These are phyloP conservation scores for Gossypium aridum DNA, from an alignment of 441 rosid species.

Conservation along the genomic window DNA sequence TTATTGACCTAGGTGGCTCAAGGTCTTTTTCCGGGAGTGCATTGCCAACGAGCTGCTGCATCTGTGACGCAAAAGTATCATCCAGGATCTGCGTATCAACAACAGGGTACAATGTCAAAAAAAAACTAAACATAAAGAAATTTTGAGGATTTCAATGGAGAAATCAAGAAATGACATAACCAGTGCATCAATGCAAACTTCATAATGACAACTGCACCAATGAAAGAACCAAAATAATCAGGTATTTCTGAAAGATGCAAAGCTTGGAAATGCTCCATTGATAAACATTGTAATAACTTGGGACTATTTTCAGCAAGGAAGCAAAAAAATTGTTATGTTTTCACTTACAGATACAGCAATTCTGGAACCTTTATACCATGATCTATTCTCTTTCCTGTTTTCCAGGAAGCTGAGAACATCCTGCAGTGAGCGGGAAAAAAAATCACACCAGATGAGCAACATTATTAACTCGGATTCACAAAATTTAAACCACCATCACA, in stretches of 20 bases:
- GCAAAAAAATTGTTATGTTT: neutral
- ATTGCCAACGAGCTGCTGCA: constrained; percentile 61
- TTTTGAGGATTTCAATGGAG: neutral
- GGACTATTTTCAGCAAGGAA: neutral
- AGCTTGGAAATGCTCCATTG: neutral
- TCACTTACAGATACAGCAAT: constrained; percentile 70
- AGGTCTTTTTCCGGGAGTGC: constrained; percentile 55
- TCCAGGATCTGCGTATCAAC: constrained; percentile 46
- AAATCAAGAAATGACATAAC: neutral
- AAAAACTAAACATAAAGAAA: neutral
- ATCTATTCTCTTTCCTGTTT: constrained; percentile 92
- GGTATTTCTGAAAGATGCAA: neutral
- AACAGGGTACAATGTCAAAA: neutral
- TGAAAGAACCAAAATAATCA: neutral
- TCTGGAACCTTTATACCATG: constrained; percentile 97
- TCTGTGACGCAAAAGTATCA: constrained; percentile 64
- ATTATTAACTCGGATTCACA: neutral
- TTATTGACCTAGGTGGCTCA: constrained; percentile 64
- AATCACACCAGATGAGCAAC: neutral
- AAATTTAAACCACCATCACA: neutral
- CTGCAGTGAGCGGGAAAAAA: constrained; percentile 29
- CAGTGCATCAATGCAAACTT: neutral
- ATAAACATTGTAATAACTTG: neutral
- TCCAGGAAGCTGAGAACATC: constrained; percentile 83
- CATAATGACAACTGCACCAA: neutral